Evolutionary conservation across 805 yeast genomes (phyloP).

Genomic region (Yamadazyma phyllophila): DNA sequence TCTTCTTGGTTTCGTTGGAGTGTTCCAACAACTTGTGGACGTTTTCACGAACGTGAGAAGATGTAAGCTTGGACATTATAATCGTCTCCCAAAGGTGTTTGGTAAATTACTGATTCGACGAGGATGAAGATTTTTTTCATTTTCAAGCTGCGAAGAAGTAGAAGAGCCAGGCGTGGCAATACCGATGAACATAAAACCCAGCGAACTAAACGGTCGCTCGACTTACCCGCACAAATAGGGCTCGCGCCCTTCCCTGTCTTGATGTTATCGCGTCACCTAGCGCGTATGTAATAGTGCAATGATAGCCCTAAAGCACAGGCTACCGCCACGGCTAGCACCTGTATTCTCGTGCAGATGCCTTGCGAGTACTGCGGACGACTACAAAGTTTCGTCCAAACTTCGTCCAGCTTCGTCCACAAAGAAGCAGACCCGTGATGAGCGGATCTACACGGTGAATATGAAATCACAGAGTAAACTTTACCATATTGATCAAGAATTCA

Average conservation of each 20-base stretch:
- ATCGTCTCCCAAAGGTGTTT: conserved; percentile 71
- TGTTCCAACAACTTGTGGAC: conserved; percentile 86
- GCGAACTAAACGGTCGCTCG: too few relatives aligned
- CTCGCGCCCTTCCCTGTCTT: background rate
- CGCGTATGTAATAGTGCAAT: background rate
- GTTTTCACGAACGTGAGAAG: conserved; percentile 93
- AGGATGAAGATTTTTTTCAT: conserved; percentile 29
- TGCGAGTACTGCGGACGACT: conserved; percentile 1
- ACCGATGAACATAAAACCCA: background rate
- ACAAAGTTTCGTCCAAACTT: background rate
- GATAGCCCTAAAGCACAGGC: background rate
- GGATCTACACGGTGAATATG: conserved; percentile 23
- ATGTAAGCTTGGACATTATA: conserved; percentile 82
- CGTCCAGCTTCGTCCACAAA: background rate
- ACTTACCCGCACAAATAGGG: background rate
- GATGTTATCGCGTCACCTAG: background rate
- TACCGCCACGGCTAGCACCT: background rate
- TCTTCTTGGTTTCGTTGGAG: conserved; percentile 97
- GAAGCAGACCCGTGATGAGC: conserved; percentile 23
- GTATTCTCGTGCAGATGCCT: background rate
- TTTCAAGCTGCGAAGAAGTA: background rate
- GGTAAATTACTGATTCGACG: conserved; percentile 52
- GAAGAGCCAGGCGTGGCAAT: background rate
- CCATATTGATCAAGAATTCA: conserved; percentile 27
- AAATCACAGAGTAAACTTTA: conserved; percentile 24